Conservation (phyloP, 164 flowering plant species). For the Tetracentron sinense region DNA sequence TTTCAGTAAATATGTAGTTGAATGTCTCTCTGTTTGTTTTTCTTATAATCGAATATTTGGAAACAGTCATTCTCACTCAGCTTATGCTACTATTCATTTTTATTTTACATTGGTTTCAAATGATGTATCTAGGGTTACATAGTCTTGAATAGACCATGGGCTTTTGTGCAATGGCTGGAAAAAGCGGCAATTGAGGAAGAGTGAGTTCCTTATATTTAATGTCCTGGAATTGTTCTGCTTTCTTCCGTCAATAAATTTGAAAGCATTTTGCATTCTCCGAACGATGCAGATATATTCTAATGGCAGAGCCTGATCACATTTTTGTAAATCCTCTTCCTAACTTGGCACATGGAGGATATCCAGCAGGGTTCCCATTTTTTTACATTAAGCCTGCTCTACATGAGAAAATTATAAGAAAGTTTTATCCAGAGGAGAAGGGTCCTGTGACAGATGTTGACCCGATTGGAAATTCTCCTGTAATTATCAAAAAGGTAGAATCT, state of each 20-base stretch:
- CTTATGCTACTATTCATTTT: neutral
- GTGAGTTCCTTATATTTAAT: constrained; percentile 43
- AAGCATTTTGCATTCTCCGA: constrained; percentile 3
- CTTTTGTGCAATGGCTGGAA: constrained; percentile 97
- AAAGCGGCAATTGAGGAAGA: constrained; percentile 85
- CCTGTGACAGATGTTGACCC: constrained; percentile 88
- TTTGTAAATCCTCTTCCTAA: constrained; percentile 85
- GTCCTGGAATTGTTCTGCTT: neutral
- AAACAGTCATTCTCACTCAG: neutral
- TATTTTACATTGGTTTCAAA: constrained; percentile 10
- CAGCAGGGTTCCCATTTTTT: constrained; percentile 86
- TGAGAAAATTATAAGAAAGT: constrained; percentile 74
- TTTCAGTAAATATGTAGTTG: too few species aligned
- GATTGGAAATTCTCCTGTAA: constrained; percentile 97
- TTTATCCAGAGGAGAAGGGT: constrained; percentile 76
- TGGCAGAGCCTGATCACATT: constrained; percentile 98
- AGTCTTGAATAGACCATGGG: constrained; percentile 98
- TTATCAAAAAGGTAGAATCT: constrained; percentile 69
- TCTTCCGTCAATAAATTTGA: constrained; percentile 2
- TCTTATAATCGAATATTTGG: too few species aligned
- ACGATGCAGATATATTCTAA: constrained; percentile 74
- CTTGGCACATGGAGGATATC: constrained; percentile 62
- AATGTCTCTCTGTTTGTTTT: too few species aligned
- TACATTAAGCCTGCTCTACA: constrained; percentile 72
- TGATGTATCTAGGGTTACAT: constrained; percentile 72